Evolutionary conservation across 1,284 basidiomycete genomes (phyloP).

Genomic region (Leccinum pseudoinsigne): DNA sequence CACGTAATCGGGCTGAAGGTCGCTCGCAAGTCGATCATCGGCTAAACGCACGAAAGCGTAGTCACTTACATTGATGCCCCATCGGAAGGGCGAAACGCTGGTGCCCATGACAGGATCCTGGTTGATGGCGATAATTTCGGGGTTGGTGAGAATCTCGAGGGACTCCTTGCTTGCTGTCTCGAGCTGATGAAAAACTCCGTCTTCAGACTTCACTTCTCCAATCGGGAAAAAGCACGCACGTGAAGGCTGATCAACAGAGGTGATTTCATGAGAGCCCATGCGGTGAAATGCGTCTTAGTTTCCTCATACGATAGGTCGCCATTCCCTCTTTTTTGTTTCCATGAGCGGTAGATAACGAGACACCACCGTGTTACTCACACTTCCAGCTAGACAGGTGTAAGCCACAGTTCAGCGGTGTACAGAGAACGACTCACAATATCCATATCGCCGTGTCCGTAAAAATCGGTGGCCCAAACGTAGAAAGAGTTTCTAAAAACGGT

Average conservation of each 20-base stretch:
- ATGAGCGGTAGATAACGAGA: background rate
- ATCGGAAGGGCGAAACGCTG: constrained; percentile 62
- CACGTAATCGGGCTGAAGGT: constrained; percentile 49
- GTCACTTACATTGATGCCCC: constrained; percentile 57
- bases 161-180: constrained; percentile 46
- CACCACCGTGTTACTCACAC: constrained; percentile 24
- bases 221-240: constrained; percentile 30
- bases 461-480: constrained; percentile 42
- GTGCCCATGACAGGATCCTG: constrained; percentile 65
- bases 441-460: constrained; percentile 48
- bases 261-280: constrained; percentile 50
- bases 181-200: constrained; percentile 38
- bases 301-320: constrained; percentile 44
- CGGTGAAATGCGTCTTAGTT: constrained; percentile 47
- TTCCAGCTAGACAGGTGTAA: constrained; percentile 37
- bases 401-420: background rate
- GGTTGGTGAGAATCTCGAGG: constrained; percentile 57
- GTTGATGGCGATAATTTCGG: constrained; percentile 66
- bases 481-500: constrained; percentile 41
- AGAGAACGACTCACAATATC: constrained; percentile 39
- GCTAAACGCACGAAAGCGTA: background rate
- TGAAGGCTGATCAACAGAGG: constrained; percentile 48
- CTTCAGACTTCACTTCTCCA: background rate
- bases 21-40: background rate
- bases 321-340: constrained; percentile 37